Conservation (phyloP, 805 yeast species). For the Suhomyces sp. region DNA sequence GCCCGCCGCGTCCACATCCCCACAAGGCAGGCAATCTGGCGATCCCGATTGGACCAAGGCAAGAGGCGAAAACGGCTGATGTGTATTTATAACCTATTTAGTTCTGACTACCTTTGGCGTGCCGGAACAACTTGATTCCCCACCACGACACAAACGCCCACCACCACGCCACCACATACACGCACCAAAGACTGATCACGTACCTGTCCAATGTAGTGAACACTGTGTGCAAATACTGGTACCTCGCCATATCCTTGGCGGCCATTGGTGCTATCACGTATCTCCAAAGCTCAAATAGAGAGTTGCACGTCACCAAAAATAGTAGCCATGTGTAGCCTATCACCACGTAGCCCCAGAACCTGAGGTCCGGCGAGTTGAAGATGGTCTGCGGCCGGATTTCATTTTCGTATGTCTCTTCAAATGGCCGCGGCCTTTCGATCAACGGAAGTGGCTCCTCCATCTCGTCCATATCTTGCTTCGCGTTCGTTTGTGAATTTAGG, state of each 20-base stretch:
- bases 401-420: slow-evolving; percentile 6
- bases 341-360: slow-evolving; percentile 28
- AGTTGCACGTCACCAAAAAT: slow-evolving; percentile 31
- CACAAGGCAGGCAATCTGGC: slow-evolving; percentile 71
- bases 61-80: slow-evolving; percentile 72
- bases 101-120: slow-evolving; percentile 54
- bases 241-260: not conserved
- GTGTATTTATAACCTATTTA: not conserved
- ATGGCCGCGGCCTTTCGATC: slow-evolving; percentile 12
- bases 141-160: slow-evolving; percentile 79
- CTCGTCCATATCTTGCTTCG: not conserved
- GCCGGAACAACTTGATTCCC: slow-evolving; percentile 76
- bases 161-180: slow-evolving; percentile 44
- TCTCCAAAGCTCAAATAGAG: slow-evolving; percentile 36
- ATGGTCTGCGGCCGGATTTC: slow-evolving; percentile 8
- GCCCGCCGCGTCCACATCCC: not conserved
- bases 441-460: slow-evolving; percentile 18
- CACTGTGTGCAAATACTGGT: slow-evolving; percentile 9
- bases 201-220: slow-evolving; percentile 26
- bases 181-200: slow-evolving; percentile 35
- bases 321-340: slow-evolving; percentile 29
- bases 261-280: slow-evolving; percentile 31
- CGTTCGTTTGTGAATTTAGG: too few species aligned
- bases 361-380: slow-evolving; percentile 6
- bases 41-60: slow-evolving; percentile 67